Conservation (phyloP, 768 basidiomycete species). For the Sistotremastrum niveocremeum region DNA sequence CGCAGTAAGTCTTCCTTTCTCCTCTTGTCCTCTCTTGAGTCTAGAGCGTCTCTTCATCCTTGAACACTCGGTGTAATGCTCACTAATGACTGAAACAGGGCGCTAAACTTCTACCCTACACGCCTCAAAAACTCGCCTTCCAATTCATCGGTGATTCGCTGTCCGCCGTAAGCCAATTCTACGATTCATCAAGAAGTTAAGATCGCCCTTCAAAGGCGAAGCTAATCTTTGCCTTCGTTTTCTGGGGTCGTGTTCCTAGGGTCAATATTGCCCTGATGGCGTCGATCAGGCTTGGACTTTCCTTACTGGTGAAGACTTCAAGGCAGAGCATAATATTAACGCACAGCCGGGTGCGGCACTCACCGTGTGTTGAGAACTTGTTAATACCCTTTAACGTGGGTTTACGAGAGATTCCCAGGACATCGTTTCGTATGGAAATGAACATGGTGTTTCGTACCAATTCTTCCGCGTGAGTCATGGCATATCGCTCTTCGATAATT, state of each 20-base stretch:
- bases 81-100: conserved; percentile 20
- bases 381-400: neutral
- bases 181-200: neutral
- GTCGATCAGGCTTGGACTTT: conserved; percentile 48
- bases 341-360: conserved; percentile 44
- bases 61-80: neutral
- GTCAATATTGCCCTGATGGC: conserved; percentile 38
- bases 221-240: too few species aligned
- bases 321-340: conserved; percentile 36
- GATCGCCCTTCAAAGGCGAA: too few species aligned
- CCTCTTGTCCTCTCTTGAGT: neutral
- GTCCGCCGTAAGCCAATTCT: conserved; percentile 28
- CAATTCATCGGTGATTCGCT: conserved; percentile 49
- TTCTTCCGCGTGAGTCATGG: conserved; percentile 29
- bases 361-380: conserved; percentile 17
- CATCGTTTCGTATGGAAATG: conserved; percentile 37
- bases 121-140: conserved; percentile 30
- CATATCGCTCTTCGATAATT: neutral
- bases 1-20: conserved; percentile 17
- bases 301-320: conserved; percentile 35
- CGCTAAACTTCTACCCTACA: conserved; percentile 31
- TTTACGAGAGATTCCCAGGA: conserved; percentile 20
- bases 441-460: conserved; percentile 37
- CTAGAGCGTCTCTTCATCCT: neutral
- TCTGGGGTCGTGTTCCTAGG: conserved; percentile 19